phyloP scores from a whole-genome alignment of 1,284 basidiomycete species.

The Cutaneotrichosporon sp. region DNA sequence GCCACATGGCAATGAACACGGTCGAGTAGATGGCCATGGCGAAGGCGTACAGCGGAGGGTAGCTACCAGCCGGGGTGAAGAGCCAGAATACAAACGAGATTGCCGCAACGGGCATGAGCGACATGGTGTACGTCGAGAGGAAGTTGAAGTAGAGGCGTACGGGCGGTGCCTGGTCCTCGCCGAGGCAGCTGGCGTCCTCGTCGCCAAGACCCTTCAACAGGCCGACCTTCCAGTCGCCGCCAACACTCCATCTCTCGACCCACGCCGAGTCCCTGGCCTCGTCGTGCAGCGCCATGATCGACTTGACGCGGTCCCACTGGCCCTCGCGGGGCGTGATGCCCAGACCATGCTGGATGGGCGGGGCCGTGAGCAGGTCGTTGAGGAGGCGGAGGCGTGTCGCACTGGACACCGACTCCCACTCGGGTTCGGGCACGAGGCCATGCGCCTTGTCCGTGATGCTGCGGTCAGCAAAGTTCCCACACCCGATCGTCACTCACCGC shows the following conservation, averaged over 20 bases:
- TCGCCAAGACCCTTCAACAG: constrained; percentile 52
- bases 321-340: constrained; percentile 65
- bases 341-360: constrained; percentile 65
- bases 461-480: neutral
- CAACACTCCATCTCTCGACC: constrained; percentile 40
- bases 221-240: constrained; percentile 54
- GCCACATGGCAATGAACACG: constrained; percentile 84
- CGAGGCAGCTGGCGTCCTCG: constrained; percentile 46
- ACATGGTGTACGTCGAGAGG: constrained; percentile 72
- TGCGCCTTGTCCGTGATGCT: constrained; percentile 27
- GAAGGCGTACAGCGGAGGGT: constrained; percentile 71
- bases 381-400: constrained; percentile 63
- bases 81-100: constrained; percentile 39
- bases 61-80: constrained; percentile 56
- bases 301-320: constrained; percentile 72
- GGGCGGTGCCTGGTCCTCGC: constrained; percentile 70
- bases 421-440: constrained; percentile 60
- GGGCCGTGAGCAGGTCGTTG: constrained; percentile 67
- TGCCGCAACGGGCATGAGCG: constrained; percentile 57
- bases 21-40: constrained; percentile 73
- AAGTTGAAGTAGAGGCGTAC: constrained; percentile 90
- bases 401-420: constrained; percentile 55
- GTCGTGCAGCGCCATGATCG: constrained; percentile 77
- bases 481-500: constrained; percentile 53
- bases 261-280: constrained; percentile 54